These are phyloP conservation scores for Chalciporus sp. DNA, from an alignment of 1,284 basidiomycete genomes.

Conservation along the genomic window DNA sequence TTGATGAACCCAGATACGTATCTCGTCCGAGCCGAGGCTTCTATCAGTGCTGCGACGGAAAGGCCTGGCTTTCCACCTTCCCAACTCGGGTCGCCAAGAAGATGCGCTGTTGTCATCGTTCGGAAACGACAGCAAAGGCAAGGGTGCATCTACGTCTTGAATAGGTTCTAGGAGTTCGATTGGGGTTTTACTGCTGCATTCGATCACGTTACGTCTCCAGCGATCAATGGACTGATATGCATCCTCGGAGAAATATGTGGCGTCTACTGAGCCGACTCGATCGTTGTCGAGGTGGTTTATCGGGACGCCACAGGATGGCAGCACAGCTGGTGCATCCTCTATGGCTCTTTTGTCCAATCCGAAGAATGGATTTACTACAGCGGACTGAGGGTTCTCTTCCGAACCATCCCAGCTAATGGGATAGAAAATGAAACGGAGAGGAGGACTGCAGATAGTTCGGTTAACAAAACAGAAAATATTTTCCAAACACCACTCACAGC, in stretches of 20 bases:
- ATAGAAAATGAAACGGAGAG: conserved; percentile 26
- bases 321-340: neutral
- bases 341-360: neutral
- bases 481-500: conserved; percentile 6
- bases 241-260: conserved; percentile 15
- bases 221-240: conserved; percentile 23
- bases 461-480: neutral
- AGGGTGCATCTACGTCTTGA: conserved; percentile 12
- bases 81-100: neutral
- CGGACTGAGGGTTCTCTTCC: conserved; percentile 7
- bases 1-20: conserved; percentile 19
- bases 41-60: neutral
- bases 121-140: conserved; percentile 20
- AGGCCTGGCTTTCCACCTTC: neutral
- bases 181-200: conserved; percentile 1
- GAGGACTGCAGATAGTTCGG: conserved; percentile 14
- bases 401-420: conserved; percentile 30
- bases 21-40: conserved; percentile 8
- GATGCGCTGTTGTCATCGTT: neutral
- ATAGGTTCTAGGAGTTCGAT: conserved; percentile 20
- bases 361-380: neutral
- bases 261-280: conserved; percentile 1
- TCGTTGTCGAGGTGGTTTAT: conserved; percentile 6
- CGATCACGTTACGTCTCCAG: conserved; percentile 23
- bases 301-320: neutral